Conservation (phyloP, 2,329 filamentous ascomycete species). For the Sporothrix sp. region DNA sequence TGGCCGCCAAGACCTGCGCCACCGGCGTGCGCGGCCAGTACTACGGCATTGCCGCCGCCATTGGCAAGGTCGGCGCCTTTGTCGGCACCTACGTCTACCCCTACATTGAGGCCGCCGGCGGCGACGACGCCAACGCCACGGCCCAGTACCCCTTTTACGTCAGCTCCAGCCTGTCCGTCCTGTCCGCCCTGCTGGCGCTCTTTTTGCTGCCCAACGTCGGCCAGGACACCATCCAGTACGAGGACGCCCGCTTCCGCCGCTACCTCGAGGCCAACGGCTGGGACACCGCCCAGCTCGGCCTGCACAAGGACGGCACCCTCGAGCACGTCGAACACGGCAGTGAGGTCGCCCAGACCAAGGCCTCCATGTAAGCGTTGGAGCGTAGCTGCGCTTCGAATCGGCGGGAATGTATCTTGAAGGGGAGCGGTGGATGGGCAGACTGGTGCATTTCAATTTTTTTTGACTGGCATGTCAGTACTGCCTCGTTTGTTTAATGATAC, state of each 20-base stretch:
- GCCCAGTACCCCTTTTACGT: constrained; percentile 89
- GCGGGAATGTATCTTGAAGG: no score
- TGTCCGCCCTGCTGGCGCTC: constrained; percentile 56
- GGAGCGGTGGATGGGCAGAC: no score
- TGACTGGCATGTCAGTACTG: no score
- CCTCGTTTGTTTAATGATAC: constrained; percentile 2
- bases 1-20: constrained; percentile 79
- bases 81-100: constrained; percentile 77
- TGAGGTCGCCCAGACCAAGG: not conserved
- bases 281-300: constrained; percentile 51
- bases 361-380: not conserved
- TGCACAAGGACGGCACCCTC: constrained; percentile 28
- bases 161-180: constrained; percentile 64
- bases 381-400: no score
- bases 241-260: constrained; percentile 65
- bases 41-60: constrained; percentile 61
- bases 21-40: constrained; percentile 77
- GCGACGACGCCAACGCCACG: constrained; percentile 40
- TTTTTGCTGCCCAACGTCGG: constrained; percentile 66
- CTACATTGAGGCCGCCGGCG: constrained; percentile 55
- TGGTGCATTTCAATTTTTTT: no score
- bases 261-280: constrained; percentile 68
- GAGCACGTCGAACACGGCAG: constrained; percentile 18
- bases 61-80: constrained; percentile 74
- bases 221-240: constrained; percentile 73